phyloP scores from a whole-genome alignment of 305 asterid species.

The Ajuga reptans region DNA sequence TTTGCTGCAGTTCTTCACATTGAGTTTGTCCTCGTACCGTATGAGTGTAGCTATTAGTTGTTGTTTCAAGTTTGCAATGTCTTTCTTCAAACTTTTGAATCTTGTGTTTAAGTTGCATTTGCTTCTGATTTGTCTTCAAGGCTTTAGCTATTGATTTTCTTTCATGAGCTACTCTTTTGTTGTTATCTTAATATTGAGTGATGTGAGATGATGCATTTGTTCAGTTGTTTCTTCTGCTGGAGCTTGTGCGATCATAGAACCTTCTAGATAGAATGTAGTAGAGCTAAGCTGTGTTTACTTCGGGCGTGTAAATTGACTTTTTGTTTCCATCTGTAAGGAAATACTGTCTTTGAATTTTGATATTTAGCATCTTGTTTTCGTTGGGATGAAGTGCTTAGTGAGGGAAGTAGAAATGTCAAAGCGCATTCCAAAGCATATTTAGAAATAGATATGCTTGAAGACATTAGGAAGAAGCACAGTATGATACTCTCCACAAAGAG shows the following conservation, averaged over 20 bases:
- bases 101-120: background rate
- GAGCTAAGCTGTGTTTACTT: background rate
- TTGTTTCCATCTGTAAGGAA: background rate
- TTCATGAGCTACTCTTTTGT: background rate
- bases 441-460: background rate
- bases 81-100: background rate
- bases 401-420: background rate
- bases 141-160: background rate
- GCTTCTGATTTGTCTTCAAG: background rate
- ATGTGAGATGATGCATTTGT: background rate
- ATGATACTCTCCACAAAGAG: background rate
- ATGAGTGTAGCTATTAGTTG: background rate
- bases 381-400: background rate
- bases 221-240: background rate
- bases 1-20: background rate
- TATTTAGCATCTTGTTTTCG: background rate
- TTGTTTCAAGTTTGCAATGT: conserved; percentile 1
- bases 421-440: background rate
- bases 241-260: background rate
- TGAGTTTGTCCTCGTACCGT: background rate
- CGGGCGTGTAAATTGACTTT: background rate
- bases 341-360: background rate
- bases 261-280: background rate
- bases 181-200: background rate
- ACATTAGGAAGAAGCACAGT: background rate